Conservation (phyloP, 768 basidiomycete species). For the Cubamyces sp. region DNA sequence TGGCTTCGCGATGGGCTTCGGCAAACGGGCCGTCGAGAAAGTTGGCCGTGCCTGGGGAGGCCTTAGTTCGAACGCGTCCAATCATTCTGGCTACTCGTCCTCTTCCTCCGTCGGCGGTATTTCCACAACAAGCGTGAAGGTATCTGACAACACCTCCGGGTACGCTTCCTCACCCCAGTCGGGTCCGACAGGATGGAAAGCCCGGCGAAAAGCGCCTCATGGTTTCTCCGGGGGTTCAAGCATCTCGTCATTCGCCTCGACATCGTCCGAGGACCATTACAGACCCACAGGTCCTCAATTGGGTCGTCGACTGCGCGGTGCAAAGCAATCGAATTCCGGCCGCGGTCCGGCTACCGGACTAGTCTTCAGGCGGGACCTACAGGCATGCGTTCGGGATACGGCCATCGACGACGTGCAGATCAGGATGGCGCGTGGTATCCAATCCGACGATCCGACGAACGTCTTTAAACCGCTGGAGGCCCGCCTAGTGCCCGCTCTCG, state of each 20-base stretch:
- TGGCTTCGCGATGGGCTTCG: conserved; percentile 58
- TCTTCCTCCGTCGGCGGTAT: conserved; percentile 46
- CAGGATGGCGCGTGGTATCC: conserved; percentile 12
- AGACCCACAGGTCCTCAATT: conserved; percentile 51
- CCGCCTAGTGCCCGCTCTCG: conserved; percentile 67
- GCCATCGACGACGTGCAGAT: conserved; percentile 41
- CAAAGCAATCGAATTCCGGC: conserved; percentile 44
- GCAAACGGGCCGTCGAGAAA: conserved; percentile 75
- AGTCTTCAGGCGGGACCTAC: conserved; percentile 71
- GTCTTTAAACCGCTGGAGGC: conserved; percentile 32
- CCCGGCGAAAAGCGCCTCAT: conserved; percentile 58
- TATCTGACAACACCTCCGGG: conserved; percentile 19
- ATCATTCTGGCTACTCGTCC: conserved; percentile 47
- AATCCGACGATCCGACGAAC: conserved; percentile 11
- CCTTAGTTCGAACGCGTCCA: conserved; percentile 34
- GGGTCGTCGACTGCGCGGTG: conserved; percentile 60
- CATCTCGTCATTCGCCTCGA: conserved; percentile 50
- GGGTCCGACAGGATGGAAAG: conserved; percentile 31
- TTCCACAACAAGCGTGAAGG: conserved; percentile 20
- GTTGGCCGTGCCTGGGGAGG: conserved; percentile 63
- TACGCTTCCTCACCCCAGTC: conserved; percentile 22
- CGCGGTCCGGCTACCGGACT: conserved; percentile 46
- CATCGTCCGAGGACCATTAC: conserved; percentile 53
- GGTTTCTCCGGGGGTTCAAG: conserved; percentile 64
- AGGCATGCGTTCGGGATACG: conserved; percentile 58